Base-by-base conservation (phyloP, 495 filamentous ascomycete species). In the Penicillium cataractarum region DNA sequence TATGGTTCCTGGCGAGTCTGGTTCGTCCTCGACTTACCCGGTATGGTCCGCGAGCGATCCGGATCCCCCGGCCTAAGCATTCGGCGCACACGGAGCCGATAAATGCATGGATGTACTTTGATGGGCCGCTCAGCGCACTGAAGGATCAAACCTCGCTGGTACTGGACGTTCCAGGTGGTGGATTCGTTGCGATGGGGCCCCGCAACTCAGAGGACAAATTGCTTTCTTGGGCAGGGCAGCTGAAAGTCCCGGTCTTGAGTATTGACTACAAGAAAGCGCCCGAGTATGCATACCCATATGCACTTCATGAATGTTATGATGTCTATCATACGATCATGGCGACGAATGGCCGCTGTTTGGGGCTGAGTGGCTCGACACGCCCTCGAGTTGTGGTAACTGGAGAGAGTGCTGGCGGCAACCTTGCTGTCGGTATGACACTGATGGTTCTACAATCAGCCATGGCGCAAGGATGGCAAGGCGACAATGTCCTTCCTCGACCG, bases 201-300 rank as follows among this genome's bases (percentile, higher is more conserved):
- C 80, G 96, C 57, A 88, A 87, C 67, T 90, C 95, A 63, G 96
- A 99, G 67, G 95, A 98, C 69, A 96, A 94, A 71, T 81, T 99
- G 13, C 83, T 97, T 54, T 84, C 88, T 2, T 99, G 95, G 95
- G 90, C 95, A 0, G 91, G 87, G 7, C 91, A 89, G 71, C 88
- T 89, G 4, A 90, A 92, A 10, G 76, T 97, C 9, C 95, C 95
- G 0, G 82, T 99, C 6, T 72, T 99, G 57, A 96, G 93, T 65
- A 75, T 99, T 55, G 92, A 99, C 68, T 99, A 99, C 76, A 89
- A 87, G 66, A 97, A 97, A 70, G 95, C 95, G 0, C 95, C 95
- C 1, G 95, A 99, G 70, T 91, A 87, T 73, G 94, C 96, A 4
- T 99, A 97, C 64, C 95, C 95, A 4, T 96, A 96, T 74, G 95